Evolutionary conservation across 228 moss, liverwort and hornwort species (phyloP).

Genomic region (Sphagnum magellanicum): DNA sequence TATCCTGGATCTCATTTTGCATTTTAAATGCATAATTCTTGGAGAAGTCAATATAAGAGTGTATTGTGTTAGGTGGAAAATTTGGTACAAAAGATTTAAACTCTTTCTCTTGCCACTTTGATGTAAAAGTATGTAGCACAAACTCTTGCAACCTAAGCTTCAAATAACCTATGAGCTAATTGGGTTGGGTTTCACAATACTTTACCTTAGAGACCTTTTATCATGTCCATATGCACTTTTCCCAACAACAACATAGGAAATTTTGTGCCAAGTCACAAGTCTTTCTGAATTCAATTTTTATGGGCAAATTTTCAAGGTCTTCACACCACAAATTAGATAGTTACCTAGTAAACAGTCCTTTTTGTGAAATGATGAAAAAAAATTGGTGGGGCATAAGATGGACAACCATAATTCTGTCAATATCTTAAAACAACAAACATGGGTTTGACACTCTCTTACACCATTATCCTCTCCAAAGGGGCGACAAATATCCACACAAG

Average conservation of each 20-base stretch:
- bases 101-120: background rate
- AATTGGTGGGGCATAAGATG: background rate
- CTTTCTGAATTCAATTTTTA: background rate
- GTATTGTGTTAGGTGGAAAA: background rate
- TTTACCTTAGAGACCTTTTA: background rate
- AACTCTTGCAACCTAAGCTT: background rate
- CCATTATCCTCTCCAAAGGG: background rate
- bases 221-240: background rate
- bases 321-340: background rate
- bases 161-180: background rate
- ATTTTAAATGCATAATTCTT: background rate
- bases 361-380: background rate
- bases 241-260: background rate
- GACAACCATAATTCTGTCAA: background rate
- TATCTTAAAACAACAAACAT: background rate
- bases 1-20: background rate
- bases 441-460: background rate
- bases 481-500: background rate
- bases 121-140: background rate
- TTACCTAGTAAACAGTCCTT: background rate
- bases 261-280: background rate
- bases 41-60: background rate
- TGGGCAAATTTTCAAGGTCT: background rate
- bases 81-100: background rate
- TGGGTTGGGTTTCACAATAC: background rate